phyloP scores from a whole-genome alignment of 1,284 basidiomycete genomes.

The Ceratobasidium sp. region DNA sequence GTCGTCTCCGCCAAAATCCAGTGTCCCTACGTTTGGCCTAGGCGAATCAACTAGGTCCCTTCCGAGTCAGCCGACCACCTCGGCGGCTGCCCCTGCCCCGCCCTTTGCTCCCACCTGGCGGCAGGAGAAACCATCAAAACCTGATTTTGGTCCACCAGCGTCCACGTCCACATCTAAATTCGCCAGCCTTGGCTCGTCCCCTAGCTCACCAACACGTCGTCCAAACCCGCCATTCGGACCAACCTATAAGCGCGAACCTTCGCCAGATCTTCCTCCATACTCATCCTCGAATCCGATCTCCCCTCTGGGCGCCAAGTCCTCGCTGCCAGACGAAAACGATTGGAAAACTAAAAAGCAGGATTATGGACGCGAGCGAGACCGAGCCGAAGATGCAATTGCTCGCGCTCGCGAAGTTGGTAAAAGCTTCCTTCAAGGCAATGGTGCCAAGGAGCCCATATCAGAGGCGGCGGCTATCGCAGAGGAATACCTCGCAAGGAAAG shows the following conservation, averaged over 20 bases:
- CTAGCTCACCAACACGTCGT: constrained; percentile 21
- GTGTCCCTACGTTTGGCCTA: constrained; percentile 8
- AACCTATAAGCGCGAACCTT: constrained; percentile 5
- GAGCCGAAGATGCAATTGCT: constrained; percentile 35
- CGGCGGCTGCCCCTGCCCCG: not conserved
- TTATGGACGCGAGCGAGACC: constrained; percentile 29
- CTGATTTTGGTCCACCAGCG: not conserved
- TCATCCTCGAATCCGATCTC: constrained; percentile 5
- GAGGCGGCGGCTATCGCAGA: constrained; percentile 32
- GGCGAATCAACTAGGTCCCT: constrained; percentile 20
- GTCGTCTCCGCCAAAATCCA: constrained; percentile 28
- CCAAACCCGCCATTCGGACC: constrained; percentile 31
- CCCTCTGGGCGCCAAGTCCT: constrained; percentile 11
- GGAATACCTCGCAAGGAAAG: constrained; percentile 28
- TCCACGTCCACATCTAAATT: not conserved
- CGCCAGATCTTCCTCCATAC: constrained; percentile 26
- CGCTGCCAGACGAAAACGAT: constrained; percentile 11
- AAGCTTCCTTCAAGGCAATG: constrained; percentile 12
- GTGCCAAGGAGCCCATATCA: not conserved
- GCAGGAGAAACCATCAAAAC: constrained; percentile 14
- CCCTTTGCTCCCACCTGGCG: constrained; percentile 24
- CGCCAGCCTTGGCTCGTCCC: not conserved
- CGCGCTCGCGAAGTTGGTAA: constrained; percentile 18
- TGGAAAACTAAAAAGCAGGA: constrained; percentile 21
- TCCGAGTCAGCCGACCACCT: not conserved